These are phyloP conservation scores for Erysimum cheiranthoides DNA, from an alignment of 345 rosid genomes.

Conservation along the genomic window DNA sequence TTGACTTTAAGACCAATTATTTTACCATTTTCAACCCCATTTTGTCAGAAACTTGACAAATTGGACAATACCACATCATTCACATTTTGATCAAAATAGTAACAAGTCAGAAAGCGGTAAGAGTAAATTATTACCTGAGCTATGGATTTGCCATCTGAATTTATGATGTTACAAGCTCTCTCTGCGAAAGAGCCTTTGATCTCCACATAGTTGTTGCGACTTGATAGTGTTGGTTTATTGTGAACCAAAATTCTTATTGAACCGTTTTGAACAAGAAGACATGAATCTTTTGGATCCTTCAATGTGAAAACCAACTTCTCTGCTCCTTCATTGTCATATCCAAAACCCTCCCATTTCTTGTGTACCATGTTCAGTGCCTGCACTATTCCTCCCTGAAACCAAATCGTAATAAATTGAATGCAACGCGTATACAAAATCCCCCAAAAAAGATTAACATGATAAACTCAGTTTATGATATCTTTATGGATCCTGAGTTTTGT, in stretches of 20 bases:
- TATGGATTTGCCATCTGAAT: slow-evolving; percentile 54
- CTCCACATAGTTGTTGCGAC: slow-evolving; percentile 53
- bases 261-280: slow-evolving; percentile 48
- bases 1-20: not conserved
- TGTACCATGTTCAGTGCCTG: slow-evolving; percentile 71
- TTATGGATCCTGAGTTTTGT: not conserved
- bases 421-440: not conserved
- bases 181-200: slow-evolving; percentile 68
- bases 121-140: slow-evolving; percentile 59
- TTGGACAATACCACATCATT: slow-evolving; percentile 12
- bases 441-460: not conserved
- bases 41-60: not conserved
- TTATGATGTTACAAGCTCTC: slow-evolving; percentile 58
- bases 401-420: not conserved
- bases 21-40: not conserved
- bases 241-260: slow-evolving; percentile 54
- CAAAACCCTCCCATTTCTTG: slow-evolving; percentile 78
- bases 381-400: slow-evolving; percentile 65
- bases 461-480: no score
- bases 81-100: slow-evolving; percentile 6
- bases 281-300: slow-evolving; percentile 62
- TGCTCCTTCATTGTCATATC: slow-evolving; percentile 60
- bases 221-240: slow-evolving; percentile 42
- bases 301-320: slow-evolving; percentile 64
- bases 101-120: not conserved